A percentile compares a stretch with the other conserved stretches of the same genome.
These are phyloP conservation scores for Ogataea henricii DNA, from an alignment of 805 yeast species.

Conservation along the genomic window DNA sequence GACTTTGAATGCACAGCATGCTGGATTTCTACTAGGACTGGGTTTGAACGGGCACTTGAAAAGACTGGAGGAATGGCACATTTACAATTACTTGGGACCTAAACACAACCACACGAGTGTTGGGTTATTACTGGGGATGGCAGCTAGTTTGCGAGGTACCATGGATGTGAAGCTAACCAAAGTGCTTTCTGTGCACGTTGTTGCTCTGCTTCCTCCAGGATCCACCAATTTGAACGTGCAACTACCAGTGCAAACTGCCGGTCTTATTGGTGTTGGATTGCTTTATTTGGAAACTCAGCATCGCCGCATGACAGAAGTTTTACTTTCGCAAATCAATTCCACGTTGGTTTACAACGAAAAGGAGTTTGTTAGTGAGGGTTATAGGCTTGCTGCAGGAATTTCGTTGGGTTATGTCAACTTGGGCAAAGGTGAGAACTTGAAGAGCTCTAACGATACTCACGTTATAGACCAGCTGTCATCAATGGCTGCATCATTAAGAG, in stretches of 20 bases:
- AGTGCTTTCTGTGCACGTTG: slow-evolving; percentile 89
- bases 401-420: slow-evolving; percentile 82
- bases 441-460: slow-evolving; percentile 54
- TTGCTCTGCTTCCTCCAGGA: slow-evolving; percentile 87
- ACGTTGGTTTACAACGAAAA: slow-evolving; percentile 55
- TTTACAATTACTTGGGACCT: slow-evolving; percentile 88
- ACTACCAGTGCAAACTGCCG: slow-evolving; percentile 84
- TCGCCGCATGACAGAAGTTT: slow-evolving; percentile 80
- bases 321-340: slow-evolving; percentile 68
- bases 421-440: slow-evolving; percentile 68
- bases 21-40: slow-evolving; percentile 89
- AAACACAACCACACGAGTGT: slow-evolving; percentile 83
- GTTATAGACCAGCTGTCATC: slow-evolving; percentile 61
- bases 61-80: slow-evolving; percentile 91
- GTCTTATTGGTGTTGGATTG: slow-evolving; percentile 86
- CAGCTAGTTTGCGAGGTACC: slow-evolving; percentile 81
- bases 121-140: slow-evolving; percentile 87
- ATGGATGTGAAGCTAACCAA: slow-evolving; percentile 87
- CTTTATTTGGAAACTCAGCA: slow-evolving; percentile 78
- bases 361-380: slow-evolving; percentile 69
- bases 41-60: slow-evolving; percentile 90
- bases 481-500: slow-evolving; percentile 60
- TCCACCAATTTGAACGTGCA: slow-evolving; percentile 88
- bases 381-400: slow-evolving; percentile 84
- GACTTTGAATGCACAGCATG: slow-evolving; percentile 75